A percentile compares a stretch with the other conserved stretches of the same genome.
Evolutionary conservation across 176 grass and related monocot species (phyloP).

Genomic region (Oryza brachyantha): DNA sequence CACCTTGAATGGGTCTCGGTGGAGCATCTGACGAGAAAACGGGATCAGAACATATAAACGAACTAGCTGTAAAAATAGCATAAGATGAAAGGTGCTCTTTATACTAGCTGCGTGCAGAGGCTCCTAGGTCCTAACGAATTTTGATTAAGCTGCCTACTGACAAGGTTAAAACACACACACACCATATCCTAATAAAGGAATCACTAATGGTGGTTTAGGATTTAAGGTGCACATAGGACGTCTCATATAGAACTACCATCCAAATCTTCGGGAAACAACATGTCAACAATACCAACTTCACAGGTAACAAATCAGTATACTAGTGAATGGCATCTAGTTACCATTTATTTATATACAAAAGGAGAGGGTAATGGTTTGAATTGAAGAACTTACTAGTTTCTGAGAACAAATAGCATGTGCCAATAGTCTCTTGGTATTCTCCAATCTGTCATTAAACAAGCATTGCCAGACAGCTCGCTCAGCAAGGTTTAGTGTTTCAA

Average conservation of each 20-base stretch:
- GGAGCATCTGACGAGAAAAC: constrained; percentile 37
- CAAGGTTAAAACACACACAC: neutral
- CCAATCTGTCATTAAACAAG: constrained; percentile 59
- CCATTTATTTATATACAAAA: constrained; percentile 7
- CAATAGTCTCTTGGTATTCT: constrained; percentile 83
- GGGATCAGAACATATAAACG: neutral
- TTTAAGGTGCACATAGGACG: neutral
- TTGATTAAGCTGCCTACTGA: neutral
- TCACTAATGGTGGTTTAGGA: neutral
- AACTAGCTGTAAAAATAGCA: neutral
- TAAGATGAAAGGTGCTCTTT: neutral
- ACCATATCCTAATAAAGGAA: neutral
- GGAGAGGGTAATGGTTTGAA: neutral
- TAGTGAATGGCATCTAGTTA: neutral
- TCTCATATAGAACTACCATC: neutral
- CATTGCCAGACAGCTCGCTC: neutral
- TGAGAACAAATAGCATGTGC: constrained; percentile 75
- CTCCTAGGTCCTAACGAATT: neutral
- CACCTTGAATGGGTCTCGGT: neutral
- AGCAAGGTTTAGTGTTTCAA: neutral
- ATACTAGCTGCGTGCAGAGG: neutral
- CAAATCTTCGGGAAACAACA: neutral
- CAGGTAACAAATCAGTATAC: neutral
- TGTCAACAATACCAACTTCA: neutral
- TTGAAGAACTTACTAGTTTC: constrained; percentile 53